Base-by-base conservation (phyloP, 1,139 yeast genomes). In the Hansenula sp. region DNA sequence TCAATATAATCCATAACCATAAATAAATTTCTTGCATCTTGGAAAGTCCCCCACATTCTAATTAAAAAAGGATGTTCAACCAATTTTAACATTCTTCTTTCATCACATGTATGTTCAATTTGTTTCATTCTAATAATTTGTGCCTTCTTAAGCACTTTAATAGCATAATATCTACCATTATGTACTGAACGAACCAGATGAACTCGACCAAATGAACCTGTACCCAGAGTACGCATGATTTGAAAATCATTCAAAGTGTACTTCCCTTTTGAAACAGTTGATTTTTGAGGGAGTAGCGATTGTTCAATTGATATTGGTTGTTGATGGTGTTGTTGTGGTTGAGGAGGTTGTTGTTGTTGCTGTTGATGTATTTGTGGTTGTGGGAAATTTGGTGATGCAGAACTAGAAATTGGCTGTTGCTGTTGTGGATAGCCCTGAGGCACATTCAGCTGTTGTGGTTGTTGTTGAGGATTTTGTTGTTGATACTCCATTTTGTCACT, bases 1-100 rank as follows among this genome's bases (percentile, higher is more conserved):
- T 92, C 97, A 59, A 92, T 88, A 64, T 89, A 92, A 61, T 92
- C 98, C 96, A 92, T 90, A 41, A 92, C 95, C 97, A 92, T 90
- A 58, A 89, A 92, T 51, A 92, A 67, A 59, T 87, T 87, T 53
- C 77, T 79, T 27, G 92, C 76, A 65, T 92, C 97, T 65, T 92
- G 97, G 64, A 84, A 92, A 0, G 97, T 92, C 31, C 98, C 98
- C 98, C 98, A 92, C 95, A 92, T 88, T 53, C 97, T 73, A 53
- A 90, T 89, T 51, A 92, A 73, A 58, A 92, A 92, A 19, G 97
- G 97, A 61, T 90, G 97, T 59, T 88, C 95, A 19, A 92, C 96
- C 44, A 88, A 69, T 61, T 86, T 88, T 47, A 92, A 73, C 95
- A 92, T 92, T 49, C 96, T 74, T 49, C 98, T 74, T 68, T 92